phyloP scores from a whole-genome alignment of 768 basidiomycete genomes.

The Termitomyces bulborhizus region DNA sequence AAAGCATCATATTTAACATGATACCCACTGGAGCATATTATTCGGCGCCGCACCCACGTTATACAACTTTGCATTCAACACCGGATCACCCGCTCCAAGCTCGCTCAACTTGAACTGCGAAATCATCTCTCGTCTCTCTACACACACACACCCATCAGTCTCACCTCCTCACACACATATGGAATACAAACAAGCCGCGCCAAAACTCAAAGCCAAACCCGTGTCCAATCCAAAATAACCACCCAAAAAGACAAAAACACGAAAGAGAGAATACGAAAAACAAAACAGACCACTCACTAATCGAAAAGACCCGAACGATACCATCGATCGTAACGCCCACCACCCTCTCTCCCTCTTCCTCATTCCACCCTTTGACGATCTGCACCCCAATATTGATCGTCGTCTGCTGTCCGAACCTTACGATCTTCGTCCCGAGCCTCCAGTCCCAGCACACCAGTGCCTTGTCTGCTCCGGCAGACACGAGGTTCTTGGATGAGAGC shows the following conservation, averaged over 20 bases:
- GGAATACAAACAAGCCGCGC: neutral
- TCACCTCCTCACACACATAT: neutral
- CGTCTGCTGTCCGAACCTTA: conserved; percentile 89
- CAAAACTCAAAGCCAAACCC: neutral
- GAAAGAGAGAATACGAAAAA: neutral
- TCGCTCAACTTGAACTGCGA: conserved; percentile 87
- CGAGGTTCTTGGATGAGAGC: conserved; percentile 76
- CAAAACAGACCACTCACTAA: conserved; percentile 46
- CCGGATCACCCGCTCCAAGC: conserved; percentile 61
- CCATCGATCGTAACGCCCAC: conserved; percentile 93
- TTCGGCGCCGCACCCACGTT: conserved; percentile 79
- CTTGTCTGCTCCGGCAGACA: conserved; percentile 75
- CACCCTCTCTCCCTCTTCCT: conserved; percentile 69
- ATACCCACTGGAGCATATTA: conserved; percentile 71
- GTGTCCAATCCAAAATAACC: neutral
- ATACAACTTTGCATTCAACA: conserved; percentile 59
- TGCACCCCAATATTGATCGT: conserved; percentile 90
- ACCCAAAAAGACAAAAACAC: too few species aligned
- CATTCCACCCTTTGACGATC: conserved; percentile 44
- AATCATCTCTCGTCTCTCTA: conserved; percentile 77
- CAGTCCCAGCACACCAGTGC: conserved; percentile 88
- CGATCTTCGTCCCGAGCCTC: conserved; percentile 84
- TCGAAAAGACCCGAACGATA: conserved; percentile 85
- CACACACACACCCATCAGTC: neutral
- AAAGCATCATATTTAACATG: neutral